These are phyloP conservation scores for Saturnispora sekii DNA, from an alignment of 805 yeast species.

Conservation along the genomic window DNA sequence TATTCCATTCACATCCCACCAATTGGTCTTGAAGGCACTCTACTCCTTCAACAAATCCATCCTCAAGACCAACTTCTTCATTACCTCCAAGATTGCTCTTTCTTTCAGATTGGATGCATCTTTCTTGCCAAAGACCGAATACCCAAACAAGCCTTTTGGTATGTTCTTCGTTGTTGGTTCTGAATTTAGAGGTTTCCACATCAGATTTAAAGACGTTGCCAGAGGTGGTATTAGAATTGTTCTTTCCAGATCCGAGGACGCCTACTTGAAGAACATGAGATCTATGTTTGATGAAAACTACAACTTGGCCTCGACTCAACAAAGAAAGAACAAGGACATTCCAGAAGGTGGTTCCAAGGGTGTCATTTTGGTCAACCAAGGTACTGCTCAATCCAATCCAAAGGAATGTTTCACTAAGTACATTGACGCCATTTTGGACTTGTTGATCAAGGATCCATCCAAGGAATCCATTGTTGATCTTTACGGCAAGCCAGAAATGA, in stretches of 20 bases:
- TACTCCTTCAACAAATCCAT: constrained; percentile 71
- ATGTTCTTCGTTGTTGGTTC: constrained; percentile 94
- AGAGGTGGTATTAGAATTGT: constrained; percentile 98
- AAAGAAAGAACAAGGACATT: constrained; percentile 92
- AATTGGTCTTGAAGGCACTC: constrained; percentile 71
- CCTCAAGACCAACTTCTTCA: constrained; percentile 87
- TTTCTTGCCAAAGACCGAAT: constrained; percentile 76
- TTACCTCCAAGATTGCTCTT: constrained; percentile 89
- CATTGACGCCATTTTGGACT: constrained; percentile 82
- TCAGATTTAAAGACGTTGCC: constrained; percentile 93
- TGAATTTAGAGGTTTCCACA: constrained; percentile 95
- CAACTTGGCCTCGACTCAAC: constrained; percentile 92
- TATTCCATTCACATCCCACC: constrained; percentile 72
- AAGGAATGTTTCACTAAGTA: constrained; percentile 85
- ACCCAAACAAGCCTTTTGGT: constrained; percentile 89
- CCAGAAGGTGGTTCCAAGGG: constrained; percentile 99
- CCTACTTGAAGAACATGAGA: constrained; percentile 74
- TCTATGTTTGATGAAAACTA: constrained; percentile 94
- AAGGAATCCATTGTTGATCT: constrained; percentile 80
- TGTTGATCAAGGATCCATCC: constrained; percentile 62
- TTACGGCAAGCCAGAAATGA: constrained; percentile 75
- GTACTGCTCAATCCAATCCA: constrained; percentile 67
- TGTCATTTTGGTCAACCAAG: constrained; percentile 72
- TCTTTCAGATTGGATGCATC: constrained; percentile 85
- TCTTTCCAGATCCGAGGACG: constrained; percentile 75